Base-by-base conservation (phyloP, 805 yeast species). In the Yarrowia deformans region DNA sequence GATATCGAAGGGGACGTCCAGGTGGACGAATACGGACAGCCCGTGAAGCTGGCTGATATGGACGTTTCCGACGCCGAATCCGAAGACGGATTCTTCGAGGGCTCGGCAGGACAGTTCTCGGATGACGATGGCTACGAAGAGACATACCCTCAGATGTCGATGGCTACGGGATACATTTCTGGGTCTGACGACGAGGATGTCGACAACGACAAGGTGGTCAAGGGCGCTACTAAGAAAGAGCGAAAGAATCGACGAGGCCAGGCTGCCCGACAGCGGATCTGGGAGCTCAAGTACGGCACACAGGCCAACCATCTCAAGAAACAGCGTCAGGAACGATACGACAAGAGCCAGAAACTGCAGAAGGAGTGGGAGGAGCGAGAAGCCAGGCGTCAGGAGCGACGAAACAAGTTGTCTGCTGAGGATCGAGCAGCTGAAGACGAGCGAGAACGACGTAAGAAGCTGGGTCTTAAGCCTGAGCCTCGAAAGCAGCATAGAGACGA, bases 171-270 rank as follows among this genome's bases (percentile, higher is more conserved):
- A 5, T 95, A 91, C 78, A 85, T 84, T 70, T 92, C 97, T 6
- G 97, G 90, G 2, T 88, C 91, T 0, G 82, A 79, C 16, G 75
- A 72, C 23, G 70, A 63, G 14, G 73, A 73, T 40, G 68, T 69
- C 10, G 76, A 73, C 35, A 71, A 73, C 35, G 75, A 70, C 54
- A 46, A 50, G 16, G 56, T 55, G 12, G 74, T 74, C 39, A 70
- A 71, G 50, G 58, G 70, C 39, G 71, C 72, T 18, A 71, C 76
- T 8, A 67, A 69, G 43, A 72, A 72, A 19, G 80, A 78, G 71
- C 85, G 94, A 72, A 92, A 93, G 74, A 95, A 95, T 78, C 84
- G 99, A 80, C 87, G 98, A 78, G 99, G 99, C 34, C 99, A 95
- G 81, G 84, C 98, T 70, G 99, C 98, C 0, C 88, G 99, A 80